Evolutionary conservation across 352 stramenopile species (phyloP).

Genomic region (Pythium brachiatum): DNA sequence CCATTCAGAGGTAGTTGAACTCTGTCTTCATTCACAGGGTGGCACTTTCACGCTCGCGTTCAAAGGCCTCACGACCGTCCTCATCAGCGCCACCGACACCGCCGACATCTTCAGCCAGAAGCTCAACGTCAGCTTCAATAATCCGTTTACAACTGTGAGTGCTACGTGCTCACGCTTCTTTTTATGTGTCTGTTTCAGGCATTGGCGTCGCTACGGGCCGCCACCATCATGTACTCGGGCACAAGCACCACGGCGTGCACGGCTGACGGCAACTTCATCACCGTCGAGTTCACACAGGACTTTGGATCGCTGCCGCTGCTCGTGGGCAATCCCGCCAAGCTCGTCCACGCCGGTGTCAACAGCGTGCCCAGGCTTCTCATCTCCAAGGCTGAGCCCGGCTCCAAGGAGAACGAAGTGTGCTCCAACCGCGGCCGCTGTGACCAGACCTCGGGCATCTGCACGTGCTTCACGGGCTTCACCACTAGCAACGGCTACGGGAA

Average conservation of each 20-base stretch:
- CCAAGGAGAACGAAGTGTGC: constrained; percentile 89
- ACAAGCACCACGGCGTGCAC: constrained; percentile 58
- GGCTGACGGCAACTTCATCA: constrained; percentile 64
- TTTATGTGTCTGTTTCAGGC: constrained; percentile 26
- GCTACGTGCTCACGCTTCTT: not conserved
- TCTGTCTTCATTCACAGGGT: constrained; percentile 25
- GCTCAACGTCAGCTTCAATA: constrained; percentile 47
- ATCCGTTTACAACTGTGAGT: not conserved
- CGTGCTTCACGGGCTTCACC: constrained; percentile 81
- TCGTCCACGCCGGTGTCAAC: constrained; percentile 58
- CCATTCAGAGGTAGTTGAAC: not conserved
- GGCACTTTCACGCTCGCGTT: constrained; percentile 74
- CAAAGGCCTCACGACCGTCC: constrained; percentile 57
- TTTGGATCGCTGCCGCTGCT: constrained; percentile 75
- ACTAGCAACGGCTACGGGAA: constrained; percentile 58
- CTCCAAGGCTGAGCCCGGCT: constrained; percentile 67
- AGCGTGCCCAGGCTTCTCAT: constrained; percentile 42
- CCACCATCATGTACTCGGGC: constrained; percentile 58
- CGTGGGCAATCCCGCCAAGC: constrained; percentile 61
- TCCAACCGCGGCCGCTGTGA: constrained; percentile 73
- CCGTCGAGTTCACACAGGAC: constrained; percentile 77
- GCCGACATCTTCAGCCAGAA: constrained; percentile 63
- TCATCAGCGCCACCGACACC: constrained; percentile 57
- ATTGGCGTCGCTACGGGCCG: constrained; percentile 50
- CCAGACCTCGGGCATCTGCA: constrained; percentile 77